Base-by-base conservation (phyloP, 768 basidiomycete genomes). In the Lyophyllum decastes region DNA sequence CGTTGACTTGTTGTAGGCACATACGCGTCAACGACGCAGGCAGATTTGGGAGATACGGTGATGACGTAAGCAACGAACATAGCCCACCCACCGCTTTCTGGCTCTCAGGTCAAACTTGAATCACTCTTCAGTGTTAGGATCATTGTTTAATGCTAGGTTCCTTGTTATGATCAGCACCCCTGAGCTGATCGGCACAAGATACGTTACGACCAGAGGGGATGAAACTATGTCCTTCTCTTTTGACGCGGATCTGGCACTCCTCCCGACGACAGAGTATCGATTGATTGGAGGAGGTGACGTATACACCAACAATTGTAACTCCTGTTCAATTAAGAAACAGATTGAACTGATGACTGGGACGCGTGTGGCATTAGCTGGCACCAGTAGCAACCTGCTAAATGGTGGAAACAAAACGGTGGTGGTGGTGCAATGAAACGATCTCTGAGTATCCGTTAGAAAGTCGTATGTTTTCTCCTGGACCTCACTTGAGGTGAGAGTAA, bases 51-150 rank as follows among this genome's bases (percentile, higher is more conserved):
- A 50, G 53, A 51, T 22, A 40, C 1, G 38, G 4, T 34, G 30
- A 63, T 63, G 38, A 63, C 30, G 33, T 60, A 63, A 63, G 47
- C 55, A 61, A 34, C 41, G 27, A 49, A 38, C 48, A 56, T 56
- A 40, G 49, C 49, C 50, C 43, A 48, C 10, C 30, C 30, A 30
- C 30, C 5, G 30, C 30, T 33, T 22, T 30, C n/a, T 55, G 27
- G 43, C 30, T 51, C 35, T 30, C 48, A 30, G 30, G 30, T 30
- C 30, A 30, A n/a, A 30, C 30, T 30, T 4, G 52, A 43, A 51
- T 57, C 56, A 51, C 16, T 51, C 25, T 51, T 46, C 19, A 25
- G 11, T 27, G 53, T 25, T 47, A 12, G 22, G 14, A 46, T 48
- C 45, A 48, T 21, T 48, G 54, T 26, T 55, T 24, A 27, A 38